Conservation (phyloP, 2,329 filamentous ascomycete species). For the Aphanocladium album region DNA sequence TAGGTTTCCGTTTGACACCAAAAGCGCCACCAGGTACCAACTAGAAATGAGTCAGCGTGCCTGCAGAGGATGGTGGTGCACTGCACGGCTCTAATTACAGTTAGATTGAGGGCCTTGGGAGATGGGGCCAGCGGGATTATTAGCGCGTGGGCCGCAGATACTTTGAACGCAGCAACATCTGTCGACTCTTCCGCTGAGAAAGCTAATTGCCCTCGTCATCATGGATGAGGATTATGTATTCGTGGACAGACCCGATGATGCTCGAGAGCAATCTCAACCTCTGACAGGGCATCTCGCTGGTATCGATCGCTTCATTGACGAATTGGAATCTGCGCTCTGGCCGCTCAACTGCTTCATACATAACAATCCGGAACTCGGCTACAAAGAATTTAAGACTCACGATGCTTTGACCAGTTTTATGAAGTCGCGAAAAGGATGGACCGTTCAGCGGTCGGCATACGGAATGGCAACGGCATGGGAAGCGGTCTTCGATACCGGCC, state of each 20-base stretch:
- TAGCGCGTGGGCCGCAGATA: neutral
- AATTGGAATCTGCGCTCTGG: conserved; percentile 24
- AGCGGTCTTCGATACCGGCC: conserved; percentile 34
- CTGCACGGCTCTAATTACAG: neutral
- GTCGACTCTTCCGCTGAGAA: neutral
- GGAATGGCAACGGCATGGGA: conserved; percentile 40
- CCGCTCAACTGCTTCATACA: conserved; percentile 36
- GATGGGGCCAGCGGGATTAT: neutral
- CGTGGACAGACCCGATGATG: conserved; percentile 4
- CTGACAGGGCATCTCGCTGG: conserved; percentile 23
- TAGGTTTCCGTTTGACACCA: neutral
- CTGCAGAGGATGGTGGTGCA: neutral
- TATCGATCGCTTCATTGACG: conserved; percentile 21
- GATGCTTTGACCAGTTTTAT: conserved; percentile 35
- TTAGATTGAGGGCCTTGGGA: neutral
- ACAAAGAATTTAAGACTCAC: conserved; percentile 38
- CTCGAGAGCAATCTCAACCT: neutral
- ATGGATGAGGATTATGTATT: conserved; percentile 15
- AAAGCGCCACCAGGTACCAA: neutral
- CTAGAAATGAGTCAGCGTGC: neutral
- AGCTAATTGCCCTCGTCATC: neutral
- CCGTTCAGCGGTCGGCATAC: conserved; percentile 35
- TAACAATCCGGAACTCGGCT: conserved; percentile 38
- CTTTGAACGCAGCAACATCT: neutral
- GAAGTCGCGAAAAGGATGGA: conserved; percentile 28